These are phyloP conservation scores for Trichoderma sp. DNA, from an alignment of 2,329 filamentous ascomycete species.

Conservation along the genomic window DNA sequence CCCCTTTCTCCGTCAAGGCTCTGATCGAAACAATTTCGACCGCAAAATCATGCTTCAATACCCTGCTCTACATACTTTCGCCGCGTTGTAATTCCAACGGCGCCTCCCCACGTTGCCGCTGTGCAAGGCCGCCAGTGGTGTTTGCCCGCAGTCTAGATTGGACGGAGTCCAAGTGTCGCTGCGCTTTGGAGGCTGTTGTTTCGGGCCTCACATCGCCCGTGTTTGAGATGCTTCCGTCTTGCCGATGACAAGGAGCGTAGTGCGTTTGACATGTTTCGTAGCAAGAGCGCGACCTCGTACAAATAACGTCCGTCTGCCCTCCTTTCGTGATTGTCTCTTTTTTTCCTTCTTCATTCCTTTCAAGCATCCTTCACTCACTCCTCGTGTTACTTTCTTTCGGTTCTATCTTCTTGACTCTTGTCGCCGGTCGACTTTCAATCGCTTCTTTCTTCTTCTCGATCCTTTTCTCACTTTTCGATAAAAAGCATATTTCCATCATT, in stretches of 20 bases:
- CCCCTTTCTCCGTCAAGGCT: slow-evolving; percentile 3
- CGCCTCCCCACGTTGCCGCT: neutral
- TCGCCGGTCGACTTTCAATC: slow-evolving; percentile 50
- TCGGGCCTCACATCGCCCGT: slow-evolving; percentile 6
- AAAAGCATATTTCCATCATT: slow-evolving; percentile 24
- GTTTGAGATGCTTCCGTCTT: slow-evolving; percentile 18
- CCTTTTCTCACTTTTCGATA: neutral
- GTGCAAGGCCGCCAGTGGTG: neutral
- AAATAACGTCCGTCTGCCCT: slow-evolving; percentile 20
- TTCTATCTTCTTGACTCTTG: slow-evolving; percentile 28
- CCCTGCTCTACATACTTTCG: neutral
- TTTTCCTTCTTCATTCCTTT: slow-evolving; percentile 12
- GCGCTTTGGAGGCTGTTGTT: neutral
- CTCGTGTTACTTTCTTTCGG: slow-evolving; percentile 17
- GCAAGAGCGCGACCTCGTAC: neutral
- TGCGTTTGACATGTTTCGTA: slow-evolving; percentile 7
- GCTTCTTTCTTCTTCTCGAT: slow-evolving; percentile 25
- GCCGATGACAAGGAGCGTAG: slow-evolving; percentile 8
- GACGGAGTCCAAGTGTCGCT: neutral
- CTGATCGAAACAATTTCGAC: slow-evolving; percentile 7
- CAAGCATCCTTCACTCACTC: slow-evolving; percentile 19
- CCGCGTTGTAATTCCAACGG: neutral
- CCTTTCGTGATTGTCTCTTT: neutral
- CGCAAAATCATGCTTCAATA: neutral
- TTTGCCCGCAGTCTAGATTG: neutral